A percentile compares a stretch with the other conserved stretches of the same genome.
These are phyloP conservation scores for Yarrowia sp. DNA, from an alignment of 805 yeast species.

Conservation along the genomic window DNA sequence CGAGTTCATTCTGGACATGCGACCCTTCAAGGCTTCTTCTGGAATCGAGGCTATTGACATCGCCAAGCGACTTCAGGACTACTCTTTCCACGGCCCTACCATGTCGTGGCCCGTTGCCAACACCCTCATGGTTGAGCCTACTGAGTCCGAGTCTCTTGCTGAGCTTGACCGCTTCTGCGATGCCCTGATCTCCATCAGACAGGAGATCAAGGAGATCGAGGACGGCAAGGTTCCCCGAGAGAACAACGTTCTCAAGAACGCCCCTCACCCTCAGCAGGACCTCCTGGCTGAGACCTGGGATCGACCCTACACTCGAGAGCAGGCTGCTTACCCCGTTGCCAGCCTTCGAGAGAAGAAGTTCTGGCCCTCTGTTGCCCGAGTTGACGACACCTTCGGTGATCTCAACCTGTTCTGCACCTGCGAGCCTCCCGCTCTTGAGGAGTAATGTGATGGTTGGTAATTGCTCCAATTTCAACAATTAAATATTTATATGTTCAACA, in stretches of 20 bases:
- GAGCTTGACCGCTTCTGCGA: conserved; percentile 91
- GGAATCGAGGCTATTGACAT: conserved; percentile 95
- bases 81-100: conserved; percentile 98
- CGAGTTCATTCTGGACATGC: conserved; percentile 88
- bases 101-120: conserved; percentile 99
- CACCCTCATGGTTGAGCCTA: conserved; percentile 96
- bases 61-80: conserved; percentile 95
- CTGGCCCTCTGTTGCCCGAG: conserved; percentile 93
- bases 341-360: conserved; percentile 71
- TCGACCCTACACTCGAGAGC: conserved; percentile 88
- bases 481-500: conserved; percentile 13
- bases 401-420: conserved; percentile 90
- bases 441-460: conserved; percentile 2
- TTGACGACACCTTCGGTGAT: conserved; percentile 95
- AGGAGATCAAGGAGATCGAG: conserved; percentile 73
- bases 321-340: conserved; percentile 90
- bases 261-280: conserved; percentile 90
- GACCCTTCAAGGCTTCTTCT: conserved; percentile 67
- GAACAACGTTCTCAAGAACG: conserved; percentile 66
- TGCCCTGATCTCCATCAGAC: conserved; percentile 76
- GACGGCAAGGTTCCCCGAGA: conserved; percentile 55
- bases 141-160: conserved; percentile 85
- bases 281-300: conserved; percentile 70
- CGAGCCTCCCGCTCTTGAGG: conserved; percentile 35
- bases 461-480: neutral